Conservation (phyloP, 768 basidiomycete species). For the Lactarius indigo region DNA sequence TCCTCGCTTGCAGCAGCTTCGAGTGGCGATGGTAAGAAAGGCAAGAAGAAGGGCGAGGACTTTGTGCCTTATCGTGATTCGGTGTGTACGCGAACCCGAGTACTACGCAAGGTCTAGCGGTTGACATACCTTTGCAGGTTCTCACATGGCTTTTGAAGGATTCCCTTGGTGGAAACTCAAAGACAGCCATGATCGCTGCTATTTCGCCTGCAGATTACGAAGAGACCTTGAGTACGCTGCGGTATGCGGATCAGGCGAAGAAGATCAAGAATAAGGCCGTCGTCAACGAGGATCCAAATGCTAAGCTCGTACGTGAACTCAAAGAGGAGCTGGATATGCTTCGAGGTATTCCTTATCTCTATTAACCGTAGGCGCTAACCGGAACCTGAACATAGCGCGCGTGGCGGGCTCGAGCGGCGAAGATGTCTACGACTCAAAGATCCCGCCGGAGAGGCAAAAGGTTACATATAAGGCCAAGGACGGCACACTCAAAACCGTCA, state of each 20-base stretch:
- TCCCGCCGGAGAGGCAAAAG: slow-evolving; percentile 92
- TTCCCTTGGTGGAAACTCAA: slow-evolving; percentile 93
- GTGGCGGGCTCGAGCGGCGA: slow-evolving; percentile 68
- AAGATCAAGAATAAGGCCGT: slow-evolving; percentile 99
- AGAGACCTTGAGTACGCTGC: slow-evolving; percentile 92
- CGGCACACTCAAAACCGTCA: slow-evolving; percentile 91
- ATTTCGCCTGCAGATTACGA: slow-evolving; percentile 99
- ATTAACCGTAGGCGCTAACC: slow-evolving; percentile 22
- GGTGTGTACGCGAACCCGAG: slow-evolving; percentile 44
- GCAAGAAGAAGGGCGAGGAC: slow-evolving; percentile 87
- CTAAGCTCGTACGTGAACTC: slow-evolving; percentile 96
- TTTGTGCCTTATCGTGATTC: slow-evolving; percentile 98
- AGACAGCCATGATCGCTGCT: slow-evolving; percentile 99
- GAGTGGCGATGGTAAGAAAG: slow-evolving; percentile 50
- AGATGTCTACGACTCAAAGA: slow-evolving; percentile 77
- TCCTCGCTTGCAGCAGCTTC: slow-evolving; percentile 74
- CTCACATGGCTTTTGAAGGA: slow-evolving; percentile 98
- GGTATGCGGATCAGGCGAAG: slow-evolving; percentile 99
- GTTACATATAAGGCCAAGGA: slow-evolving; percentile 93
- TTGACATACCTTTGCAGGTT: slow-evolving; percentile 47
- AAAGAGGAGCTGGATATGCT: slow-evolving; percentile 97
- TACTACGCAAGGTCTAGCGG: background rate
- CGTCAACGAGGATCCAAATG: slow-evolving; percentile 99
- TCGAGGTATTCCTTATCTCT: slow-evolving; percentile 50
- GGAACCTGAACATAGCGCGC: slow-evolving; percentile 47